Evolutionary conservation across 257 asterid species (phyloP), one percentile per base, ranked within the genome.

Genomic region (Buddleja alternifolia): DNA sequence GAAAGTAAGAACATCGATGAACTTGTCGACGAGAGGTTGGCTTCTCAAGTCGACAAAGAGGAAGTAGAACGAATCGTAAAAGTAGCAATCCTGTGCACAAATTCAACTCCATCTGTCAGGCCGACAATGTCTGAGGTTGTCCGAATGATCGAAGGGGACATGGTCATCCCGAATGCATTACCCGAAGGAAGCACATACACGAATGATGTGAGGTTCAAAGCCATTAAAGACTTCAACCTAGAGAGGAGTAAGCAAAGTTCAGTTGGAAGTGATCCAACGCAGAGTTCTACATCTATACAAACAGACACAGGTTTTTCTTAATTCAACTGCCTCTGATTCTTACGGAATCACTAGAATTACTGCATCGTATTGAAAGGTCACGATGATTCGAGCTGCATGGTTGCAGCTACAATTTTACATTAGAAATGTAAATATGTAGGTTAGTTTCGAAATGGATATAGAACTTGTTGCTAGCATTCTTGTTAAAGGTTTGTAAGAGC

Each of bases 41-140:
- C 77, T 56, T 74, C 69, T 51, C 52, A 25, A 24, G 74, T 77
- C n/a, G 58, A 82, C 77, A 74, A 44, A 60, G 86, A 68, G 60
- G 98, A 90, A 80, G 86, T 69, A 17, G 85, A 84, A 62, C 77
- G 80, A 66, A 45, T 76, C 12, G 82, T 84, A 41, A 88, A 80
- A 81, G 73, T 90, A 41, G 95, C 89, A 3, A 75, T 88, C 34
- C 48, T 88, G 55, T 93, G 97, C 86, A 88, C 95, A 9, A 82
- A 82, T 55, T 74, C 83, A 7, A 81, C 89, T 11, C 90, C 97
- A 1, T 80, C 96, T 0, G 45, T 83, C 0, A 79, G 96, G 85
- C 98, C 97, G 7, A 65, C 85, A 10, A 93, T 93, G 98, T 77
- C 96, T 0, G 97, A 90, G 80, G 96, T 80, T 0, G 94, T 90